phyloP scores from a whole-genome alignment of 2,329 filamentous ascomycete genomes.

The Curvularia sp. region DNA sequence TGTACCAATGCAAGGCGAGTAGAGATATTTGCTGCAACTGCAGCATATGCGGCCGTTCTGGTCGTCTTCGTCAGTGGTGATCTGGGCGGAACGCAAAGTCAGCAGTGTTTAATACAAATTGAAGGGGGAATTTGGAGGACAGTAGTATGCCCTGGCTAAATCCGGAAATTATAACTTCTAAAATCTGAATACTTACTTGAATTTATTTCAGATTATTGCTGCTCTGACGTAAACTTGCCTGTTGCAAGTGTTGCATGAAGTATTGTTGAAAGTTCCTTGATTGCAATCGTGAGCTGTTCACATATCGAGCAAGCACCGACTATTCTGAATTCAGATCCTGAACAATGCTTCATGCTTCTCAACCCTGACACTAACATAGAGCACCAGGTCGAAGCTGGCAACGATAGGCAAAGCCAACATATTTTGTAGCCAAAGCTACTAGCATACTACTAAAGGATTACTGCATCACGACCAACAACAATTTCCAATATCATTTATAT shows the following conservation, averaged over 20 bases:
- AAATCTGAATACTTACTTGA: background rate
- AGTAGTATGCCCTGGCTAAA: slow-evolving; percentile 7
- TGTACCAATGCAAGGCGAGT: slow-evolving; percentile 30
- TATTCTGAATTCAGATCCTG: no score
- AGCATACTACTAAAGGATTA: no score
- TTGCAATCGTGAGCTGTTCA: background rate
- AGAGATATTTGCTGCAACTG: slow-evolving; percentile 38
- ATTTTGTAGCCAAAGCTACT: no score
- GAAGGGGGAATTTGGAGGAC: slow-evolving; percentile 16
- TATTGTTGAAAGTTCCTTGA: background rate
- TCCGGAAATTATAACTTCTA: background rate
- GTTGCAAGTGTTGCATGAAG: background rate
- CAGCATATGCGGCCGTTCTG: slow-evolving; percentile 33
- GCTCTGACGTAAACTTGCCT: background rate
- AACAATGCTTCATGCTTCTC: background rate
- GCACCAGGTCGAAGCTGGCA: background rate
- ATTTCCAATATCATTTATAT: no score
- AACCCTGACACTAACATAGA: background rate
- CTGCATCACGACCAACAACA: no score
- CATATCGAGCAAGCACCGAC: no score
- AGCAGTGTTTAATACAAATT: slow-evolving; percentile 14
- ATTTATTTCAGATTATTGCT: background rate
- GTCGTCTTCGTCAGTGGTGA: slow-evolving; percentile 34
- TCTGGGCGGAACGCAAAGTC: slow-evolving; percentile 17
- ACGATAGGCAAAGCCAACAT: no score